phyloP scores from a whole-genome alignment of 1,139 yeast species.

The Magnusiomyces suaveolens region DNA sequence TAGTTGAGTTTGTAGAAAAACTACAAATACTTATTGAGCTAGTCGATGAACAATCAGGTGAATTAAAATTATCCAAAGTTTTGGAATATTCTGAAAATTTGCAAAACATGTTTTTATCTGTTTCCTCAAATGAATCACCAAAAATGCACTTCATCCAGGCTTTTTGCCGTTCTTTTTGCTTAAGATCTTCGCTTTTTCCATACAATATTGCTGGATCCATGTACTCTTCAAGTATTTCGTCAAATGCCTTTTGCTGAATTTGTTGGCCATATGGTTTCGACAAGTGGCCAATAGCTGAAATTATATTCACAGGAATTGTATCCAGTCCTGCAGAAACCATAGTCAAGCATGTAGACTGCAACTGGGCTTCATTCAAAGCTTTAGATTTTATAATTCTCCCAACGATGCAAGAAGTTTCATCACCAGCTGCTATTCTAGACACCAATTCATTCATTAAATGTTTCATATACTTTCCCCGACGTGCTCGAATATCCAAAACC shows the following conservation, averaged over 20 bases:
- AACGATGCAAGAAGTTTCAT: not conserved
- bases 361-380: slow-evolving; percentile 36
- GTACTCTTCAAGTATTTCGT: slow-evolving; percentile 30
- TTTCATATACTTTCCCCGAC: slow-evolving; percentile 50
- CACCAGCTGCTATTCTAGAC: not conserved
- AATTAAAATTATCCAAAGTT: not conserved
- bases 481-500: slow-evolving; percentile 35
- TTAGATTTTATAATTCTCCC: slow-evolving; percentile 14
- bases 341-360: slow-evolving; percentile 57
- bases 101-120: not conserved
- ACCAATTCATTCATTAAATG: slow-evolving; percentile 31
- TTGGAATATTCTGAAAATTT: too few species aligned
- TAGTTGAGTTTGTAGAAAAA: too few species aligned
- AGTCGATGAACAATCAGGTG: not conserved
- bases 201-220: not conserved
- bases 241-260: slow-evolving; percentile 39
- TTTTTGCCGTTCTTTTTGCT: slow-evolving; percentile 11
- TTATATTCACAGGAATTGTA: slow-evolving; percentile 56
- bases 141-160: slow-evolving; percentile 44
- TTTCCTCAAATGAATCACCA: slow-evolving; percentile 18
- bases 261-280: slow-evolving; percentile 42
- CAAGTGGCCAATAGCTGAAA: slow-evolving; percentile 53
- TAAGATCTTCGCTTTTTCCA: not conserved
- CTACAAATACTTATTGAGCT: not conserved
- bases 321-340: slow-evolving; percentile 77